A percentile compares a stretch with the other conserved stretches of the same genome.
These are phyloP conservation scores for Paramecium caudatum DNA, from an alignment of 73 alveolate genomes.

Conservation along the genomic window DNA sequence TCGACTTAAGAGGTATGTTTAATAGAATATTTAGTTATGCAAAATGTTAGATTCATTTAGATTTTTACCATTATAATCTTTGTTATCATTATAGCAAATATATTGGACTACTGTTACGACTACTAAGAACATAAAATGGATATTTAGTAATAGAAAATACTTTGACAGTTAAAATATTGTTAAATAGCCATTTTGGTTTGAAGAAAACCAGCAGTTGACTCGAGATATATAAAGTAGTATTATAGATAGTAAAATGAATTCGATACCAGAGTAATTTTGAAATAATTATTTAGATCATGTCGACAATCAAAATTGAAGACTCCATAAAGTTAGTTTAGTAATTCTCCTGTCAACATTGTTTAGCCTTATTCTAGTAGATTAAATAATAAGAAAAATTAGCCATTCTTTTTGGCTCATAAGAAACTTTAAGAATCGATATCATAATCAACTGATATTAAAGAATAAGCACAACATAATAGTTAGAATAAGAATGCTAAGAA, in stretches of 20 bases:
- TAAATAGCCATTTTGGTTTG: constrained; percentile 65
- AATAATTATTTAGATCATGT: neutral
- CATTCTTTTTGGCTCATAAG: constrained; percentile 47
- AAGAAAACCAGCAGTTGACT: constrained; percentile 1
- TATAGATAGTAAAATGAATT: constrained; percentile 43
- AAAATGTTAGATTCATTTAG: constrained; percentile 56
- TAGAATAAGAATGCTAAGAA: constrained; percentile 4
- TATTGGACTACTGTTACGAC: constrained; percentile 46
- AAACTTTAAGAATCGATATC: constrained; percentile 34
- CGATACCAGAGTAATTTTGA: constrained; percentile 50
- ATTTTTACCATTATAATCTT: neutral
- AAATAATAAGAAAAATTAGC: neutral
- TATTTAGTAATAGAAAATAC: constrained; percentile 45
- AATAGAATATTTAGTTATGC: constrained; percentile 25
- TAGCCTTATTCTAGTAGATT: constrained; percentile 52
- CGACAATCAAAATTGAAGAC: constrained; percentile 13
- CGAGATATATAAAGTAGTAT: constrained; percentile 21
- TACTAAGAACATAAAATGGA: constrained; percentile 52
- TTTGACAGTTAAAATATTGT: constrained; percentile 65
- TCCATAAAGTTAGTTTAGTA: constrained; percentile 3
- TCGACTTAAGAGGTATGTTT: constrained; percentile 54
- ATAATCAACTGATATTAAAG: neutral
- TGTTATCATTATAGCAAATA: constrained; percentile 46
- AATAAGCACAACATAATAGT: neutral
- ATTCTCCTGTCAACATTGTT: neutral